Base-by-base conservation (phyloP, 345 rosid species). In the Chamaenerion angustifolium region DNA sequence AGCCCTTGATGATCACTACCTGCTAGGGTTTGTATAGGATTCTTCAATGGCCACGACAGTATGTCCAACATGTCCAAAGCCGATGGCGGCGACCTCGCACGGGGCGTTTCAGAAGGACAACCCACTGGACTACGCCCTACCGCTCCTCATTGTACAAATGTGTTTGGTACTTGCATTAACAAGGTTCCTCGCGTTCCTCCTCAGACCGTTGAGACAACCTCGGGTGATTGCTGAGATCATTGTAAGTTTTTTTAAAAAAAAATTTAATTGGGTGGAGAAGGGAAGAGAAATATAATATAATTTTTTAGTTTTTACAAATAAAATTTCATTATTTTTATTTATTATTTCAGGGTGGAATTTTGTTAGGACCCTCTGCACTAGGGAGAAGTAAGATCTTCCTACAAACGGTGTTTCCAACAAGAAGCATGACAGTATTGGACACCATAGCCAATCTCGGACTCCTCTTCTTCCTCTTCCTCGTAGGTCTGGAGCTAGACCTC, bases 341-440 rank as follows among this genome's bases (percentile, higher is more conserved):
- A 51, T 21, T 4, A 21, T 21, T n/a, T n/a, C 68, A 84, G 94
- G 94, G 94, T 42, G 94, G 94, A 47, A 66, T 85, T 54, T 58
- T 85, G 62, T 84, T 85, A 23, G 89, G 94, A 19, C 94, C 94
- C 17, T 79, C 94, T 0, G 94, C 94, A 8, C 41, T 85, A 11
- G 94, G 94, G 25, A 73, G 76, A 65, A 73, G 56, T 54, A 31
- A 75, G 54, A 52, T 51, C 61, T 85, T 61, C 66, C 58, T 81
- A 40, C 58, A 65, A 57, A 49, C 63, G 8, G 48, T 85, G 27
- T 77, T 85, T 43, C 89, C 89, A 0, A 10, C 57, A 14, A 61
- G 35, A 52, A 70, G 89, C 63, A 53, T 79, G 71, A 79, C 94
- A 0, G 86, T 85, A 43, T 46, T 85, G 55, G 89, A 85, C 57